Percentiles rank a stretch among this genome's conserved stretches.
phyloP scores from a whole-genome alignment of 345 rosid species.

The Melaleuca alternifolia region DNA sequence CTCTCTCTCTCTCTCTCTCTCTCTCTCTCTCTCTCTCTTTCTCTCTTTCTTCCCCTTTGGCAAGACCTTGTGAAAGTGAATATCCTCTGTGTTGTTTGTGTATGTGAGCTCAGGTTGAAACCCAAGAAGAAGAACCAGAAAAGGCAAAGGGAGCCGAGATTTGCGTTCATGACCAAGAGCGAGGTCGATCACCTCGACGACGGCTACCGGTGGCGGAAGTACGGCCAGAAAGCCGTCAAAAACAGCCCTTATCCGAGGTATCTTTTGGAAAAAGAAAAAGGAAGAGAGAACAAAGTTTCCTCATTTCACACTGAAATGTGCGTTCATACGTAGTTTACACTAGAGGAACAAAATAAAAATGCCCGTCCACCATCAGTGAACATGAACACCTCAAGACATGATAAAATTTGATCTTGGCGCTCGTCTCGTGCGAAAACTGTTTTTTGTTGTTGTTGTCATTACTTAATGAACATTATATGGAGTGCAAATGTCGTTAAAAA shows the following conservation, averaged over 20 bases:
- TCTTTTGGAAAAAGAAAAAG: background rate
- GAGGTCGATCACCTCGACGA: slow-evolving; percentile 96
- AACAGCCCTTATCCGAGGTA: slow-evolving; percentile 98
- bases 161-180: slow-evolving; percentile 96
- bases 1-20: too few species aligned
- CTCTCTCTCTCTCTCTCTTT: too few species aligned
- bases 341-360: background rate
- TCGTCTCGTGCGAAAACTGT: background rate
- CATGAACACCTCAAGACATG: background rate
- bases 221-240: slow-evolving; percentile 98
- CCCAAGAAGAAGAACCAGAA: slow-evolving; percentile 82
- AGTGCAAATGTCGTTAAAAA: background rate
- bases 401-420: background rate
- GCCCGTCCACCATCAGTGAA: background rate
- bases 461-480: background rate
- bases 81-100: background rate
- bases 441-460: background rate
- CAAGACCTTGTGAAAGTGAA: background rate
- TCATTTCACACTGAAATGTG: background rate
- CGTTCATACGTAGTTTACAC: background rate
- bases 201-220: slow-evolving; percentile 95
- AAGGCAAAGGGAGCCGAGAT: slow-evolving; percentile 68
- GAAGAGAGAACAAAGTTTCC: background rate
- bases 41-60: background rate
- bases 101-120: slow-evolving; percentile 50